Conservation (phyloP, 2,329 filamentous ascomycete species). For the Kalmusia sp. region DNA sequence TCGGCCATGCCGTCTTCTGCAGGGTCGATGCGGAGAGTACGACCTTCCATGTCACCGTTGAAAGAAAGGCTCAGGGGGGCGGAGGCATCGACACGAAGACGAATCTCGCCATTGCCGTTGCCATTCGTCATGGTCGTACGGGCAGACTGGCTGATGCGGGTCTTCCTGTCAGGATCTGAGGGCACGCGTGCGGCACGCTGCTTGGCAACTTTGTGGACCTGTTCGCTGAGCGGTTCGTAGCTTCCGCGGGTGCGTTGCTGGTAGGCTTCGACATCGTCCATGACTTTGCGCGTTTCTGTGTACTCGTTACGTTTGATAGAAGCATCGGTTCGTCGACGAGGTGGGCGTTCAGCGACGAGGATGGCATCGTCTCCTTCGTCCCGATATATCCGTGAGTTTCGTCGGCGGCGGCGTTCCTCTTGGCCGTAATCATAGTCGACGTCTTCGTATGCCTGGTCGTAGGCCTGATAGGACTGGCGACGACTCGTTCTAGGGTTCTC, state of each 20-base stretch:
- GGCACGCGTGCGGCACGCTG: constrained; percentile 28
- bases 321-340: constrained; percentile 33
- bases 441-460: constrained; percentile 18
- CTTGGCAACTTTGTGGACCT: constrained; percentile 38
- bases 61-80: constrained; percentile 42
- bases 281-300: constrained; percentile 19
- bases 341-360: constrained; percentile 17
- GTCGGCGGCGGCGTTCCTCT: constrained; percentile 7
- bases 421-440: constrained; percentile 19
- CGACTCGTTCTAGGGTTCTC: constrained; percentile 31
- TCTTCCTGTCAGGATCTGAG: constrained; percentile 37
- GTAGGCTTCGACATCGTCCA: constrained; percentile 37
- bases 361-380: constrained; percentile 19
- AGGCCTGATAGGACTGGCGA: constrained; percentile 37
- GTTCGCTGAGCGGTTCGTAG: constrained; percentile 32
- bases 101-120: constrained; percentile 40
- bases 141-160: constrained; percentile 32
- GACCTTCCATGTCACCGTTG: constrained; percentile 47
- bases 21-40: constrained; percentile 41
- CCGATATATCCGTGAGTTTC: constrained; percentile 14
- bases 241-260: constrained; percentile 37
- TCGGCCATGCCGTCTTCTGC: constrained; percentile 45
- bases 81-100: constrained; percentile 42
- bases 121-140: constrained; percentile 36
- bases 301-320: constrained; percentile 30